Percentiles rank a stretch among this genome's conserved stretches.
Evolutionary conservation across 148 eudicot species (phyloP).

Genomic region (Pouteria glomerata): DNA sequence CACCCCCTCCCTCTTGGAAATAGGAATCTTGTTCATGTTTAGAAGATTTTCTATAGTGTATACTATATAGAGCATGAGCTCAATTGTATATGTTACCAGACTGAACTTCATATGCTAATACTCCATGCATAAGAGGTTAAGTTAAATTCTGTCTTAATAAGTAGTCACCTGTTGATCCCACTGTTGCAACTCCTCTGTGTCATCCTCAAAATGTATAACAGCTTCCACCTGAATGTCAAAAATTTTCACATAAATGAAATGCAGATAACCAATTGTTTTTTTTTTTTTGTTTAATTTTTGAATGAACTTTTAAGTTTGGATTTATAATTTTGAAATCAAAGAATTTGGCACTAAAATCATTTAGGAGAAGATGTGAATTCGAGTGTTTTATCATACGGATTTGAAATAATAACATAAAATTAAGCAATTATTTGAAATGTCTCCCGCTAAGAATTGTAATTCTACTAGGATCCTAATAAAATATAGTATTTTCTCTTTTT

Average conservation of each 20-base stretch:
- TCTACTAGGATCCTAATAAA: too few species aligned
- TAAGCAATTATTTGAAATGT: too few species aligned
- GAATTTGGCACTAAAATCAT: too few species aligned
- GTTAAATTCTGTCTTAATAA: not conserved
- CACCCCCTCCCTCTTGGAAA: not conserved
- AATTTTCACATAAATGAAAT: not conserved
- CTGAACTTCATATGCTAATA: not conserved
- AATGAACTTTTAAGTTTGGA: too few species aligned
- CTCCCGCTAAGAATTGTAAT: too few species aligned
- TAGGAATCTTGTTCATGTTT: not conserved
- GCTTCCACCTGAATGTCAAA: constrained; percentile 73
- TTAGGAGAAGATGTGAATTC: too few species aligned
- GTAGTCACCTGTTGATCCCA: constrained; percentile 94
- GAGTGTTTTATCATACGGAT: too few species aligned
- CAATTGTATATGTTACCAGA: not conserved
- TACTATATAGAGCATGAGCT: not conserved
- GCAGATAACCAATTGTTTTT: not conserved
- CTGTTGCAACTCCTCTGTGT: constrained; percentile 87
- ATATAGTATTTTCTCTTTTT: too few species aligned
- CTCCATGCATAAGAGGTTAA: not conserved
- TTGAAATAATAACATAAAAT: too few species aligned
- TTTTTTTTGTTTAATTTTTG: too few species aligned
- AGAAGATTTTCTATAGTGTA: not conserved
- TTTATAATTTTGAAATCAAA: too few species aligned
- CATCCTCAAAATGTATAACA: constrained; percentile 97